Evolutionary conservation across 2,329 filamentous ascomycete species (phyloP).

Genomic region (Penicillium carneum): DNA sequence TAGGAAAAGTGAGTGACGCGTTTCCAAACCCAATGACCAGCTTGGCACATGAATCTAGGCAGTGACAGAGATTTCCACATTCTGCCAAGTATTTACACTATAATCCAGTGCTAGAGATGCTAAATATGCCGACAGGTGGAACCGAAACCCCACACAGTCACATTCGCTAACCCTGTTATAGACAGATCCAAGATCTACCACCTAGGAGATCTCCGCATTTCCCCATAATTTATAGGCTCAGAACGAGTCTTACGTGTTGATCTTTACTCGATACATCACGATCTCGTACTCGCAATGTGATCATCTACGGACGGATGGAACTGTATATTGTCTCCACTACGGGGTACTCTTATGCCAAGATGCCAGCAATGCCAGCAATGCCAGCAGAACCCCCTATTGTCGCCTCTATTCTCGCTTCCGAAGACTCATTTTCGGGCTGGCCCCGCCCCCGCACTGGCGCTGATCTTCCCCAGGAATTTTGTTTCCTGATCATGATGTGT

Average conservation of each 20-base stretch:
- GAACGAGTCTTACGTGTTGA: slow-evolving; percentile 3
- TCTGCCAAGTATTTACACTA: not conserved
- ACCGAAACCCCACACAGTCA: not conserved
- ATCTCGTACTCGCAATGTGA: not conserved
- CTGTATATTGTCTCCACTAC: not conserved
- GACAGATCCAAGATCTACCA: not conserved
- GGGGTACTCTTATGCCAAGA: not conserved
- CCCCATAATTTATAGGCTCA: not conserved
- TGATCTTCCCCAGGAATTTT: slow-evolving; percentile 8
- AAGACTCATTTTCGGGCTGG: slow-evolving; percentile 6
- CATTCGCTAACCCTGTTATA: not conserved
- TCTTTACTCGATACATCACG: slow-evolving; percentile 9
- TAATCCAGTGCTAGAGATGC: not conserved
- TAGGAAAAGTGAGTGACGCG: not conserved
- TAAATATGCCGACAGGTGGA: not conserved
- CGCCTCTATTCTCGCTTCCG: not conserved
- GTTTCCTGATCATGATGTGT: not conserved
- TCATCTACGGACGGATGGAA: slow-evolving; percentile 13
- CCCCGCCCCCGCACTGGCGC: slow-evolving; percentile 4
- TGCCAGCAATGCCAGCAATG: not conserved
- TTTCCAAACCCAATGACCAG: not conserved
- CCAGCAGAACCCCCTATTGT: too few relatives aligned
- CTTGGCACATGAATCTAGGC: slow-evolving; percentile 2
- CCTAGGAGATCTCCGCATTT: slow-evolving; percentile 9
- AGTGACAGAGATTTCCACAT: not conserved